Evolutionary conservation across 2,329 filamentous ascomycete species (phyloP), one percentile per base, ranked within the genome.

Genomic region (Dendryphion nanum): DNA sequence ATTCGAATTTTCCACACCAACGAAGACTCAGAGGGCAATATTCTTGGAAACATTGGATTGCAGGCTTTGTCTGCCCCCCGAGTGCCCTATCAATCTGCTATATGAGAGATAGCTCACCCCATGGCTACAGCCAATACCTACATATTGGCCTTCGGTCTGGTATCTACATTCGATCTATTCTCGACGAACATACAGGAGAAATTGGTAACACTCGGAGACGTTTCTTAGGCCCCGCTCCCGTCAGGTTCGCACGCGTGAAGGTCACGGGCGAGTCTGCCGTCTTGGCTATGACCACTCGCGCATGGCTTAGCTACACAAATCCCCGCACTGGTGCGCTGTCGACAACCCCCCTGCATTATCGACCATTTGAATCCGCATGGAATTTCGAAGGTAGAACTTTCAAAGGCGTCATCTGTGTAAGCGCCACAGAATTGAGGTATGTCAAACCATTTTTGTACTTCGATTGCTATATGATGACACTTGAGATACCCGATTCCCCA

Each of bases 321-420:
- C 82, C 86, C 2, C 84, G 90, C 42, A 90, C 86, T 2, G 88
- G 87, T 58, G 83, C 83, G 24, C 95, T 96, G 57, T 88, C 94
- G 68, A 83, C 97, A 51, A 96, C 91, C 1, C 93, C 94, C 1
- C 71, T 99, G 19, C 88, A 87, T 63, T 96, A 95, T 57, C 82
- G 85, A 37, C 83, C 85, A 28, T 78, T 98, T 18, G 89, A 95
- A 64, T 96, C 89, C 75, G 90, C 87, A 3, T 95, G 90, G 85
- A 95, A 93, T 55, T 97, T 98, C 61, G 91, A 87, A 64, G 95
- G 90, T 59, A 89, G 95, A 62, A 87, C 95, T 64, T 95, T 90
- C 56, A 82, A 96, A 68, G 90, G 90, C 39, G 91, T 96, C 75
- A 91, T 96, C 37, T 90, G 89, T 43, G 91, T 96, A 44, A 87